phyloP scores from a whole-genome alignment of 208 protist species.

The Leishmania lainsoni region DNA sequence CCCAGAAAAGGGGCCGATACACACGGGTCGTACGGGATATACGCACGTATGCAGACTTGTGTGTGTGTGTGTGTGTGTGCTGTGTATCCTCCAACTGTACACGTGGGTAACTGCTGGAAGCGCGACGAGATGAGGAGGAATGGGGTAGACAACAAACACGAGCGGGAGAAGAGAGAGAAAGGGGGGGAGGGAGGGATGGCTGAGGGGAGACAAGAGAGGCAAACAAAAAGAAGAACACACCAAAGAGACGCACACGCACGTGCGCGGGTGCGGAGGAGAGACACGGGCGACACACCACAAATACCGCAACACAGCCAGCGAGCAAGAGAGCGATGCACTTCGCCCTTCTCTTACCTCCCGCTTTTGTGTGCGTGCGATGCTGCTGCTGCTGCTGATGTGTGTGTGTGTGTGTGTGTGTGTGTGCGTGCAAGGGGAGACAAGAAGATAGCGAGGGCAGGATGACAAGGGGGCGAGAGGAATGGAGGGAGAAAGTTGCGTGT shows the following conservation, averaged over 20 bases:
- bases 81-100: not conserved
- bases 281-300: not conserved
- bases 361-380: not conserved
- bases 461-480: not conserved
- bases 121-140: not conserved
- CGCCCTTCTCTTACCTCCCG: not conserved
- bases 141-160: not conserved
- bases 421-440: not conserved
- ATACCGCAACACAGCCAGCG: not conserved
- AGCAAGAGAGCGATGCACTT: not conserved
- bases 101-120: not conserved
- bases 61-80: not conserved
- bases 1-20: no score
- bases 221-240: not conserved
- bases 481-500: not conserved
- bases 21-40: not conserved
- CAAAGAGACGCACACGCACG: not conserved
- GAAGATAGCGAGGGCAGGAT: not conserved
- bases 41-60: not conserved
- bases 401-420: not conserved
- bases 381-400: not conserved
- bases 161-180: not conserved
- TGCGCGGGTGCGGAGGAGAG: not conserved
- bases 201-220: not conserved
- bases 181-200: not conserved